Percentiles rank a stretch among this genome's conserved stretches.
Conservation (phyloP, 495 filamentous ascomycete genomes). For the Aspergillus saccharolyticus region DNA sequence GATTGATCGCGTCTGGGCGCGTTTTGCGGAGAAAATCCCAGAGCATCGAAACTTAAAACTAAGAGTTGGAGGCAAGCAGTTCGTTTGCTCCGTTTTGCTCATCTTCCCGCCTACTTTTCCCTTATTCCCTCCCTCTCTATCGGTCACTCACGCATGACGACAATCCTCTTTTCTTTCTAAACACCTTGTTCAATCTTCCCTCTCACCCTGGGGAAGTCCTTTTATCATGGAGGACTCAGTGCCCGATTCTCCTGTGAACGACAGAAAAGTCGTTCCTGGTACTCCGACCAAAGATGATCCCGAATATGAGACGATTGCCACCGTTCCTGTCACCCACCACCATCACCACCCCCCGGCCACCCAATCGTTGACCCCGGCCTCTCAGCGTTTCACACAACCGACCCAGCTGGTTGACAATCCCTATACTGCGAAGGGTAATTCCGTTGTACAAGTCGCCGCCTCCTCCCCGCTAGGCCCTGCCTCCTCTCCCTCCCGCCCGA, state of each 20-base stretch:
- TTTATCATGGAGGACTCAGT: constrained; percentile 38
- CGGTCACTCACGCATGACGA: background rate
- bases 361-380: constrained; percentile 29
- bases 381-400: constrained; percentile 58
- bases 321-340: constrained; percentile 44
- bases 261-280: constrained; percentile 39
- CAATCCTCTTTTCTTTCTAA: background rate
- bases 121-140: background rate
- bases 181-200: background rate
- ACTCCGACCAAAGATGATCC: constrained; percentile 30
- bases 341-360: constrained; percentile 20
- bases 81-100: background rate
- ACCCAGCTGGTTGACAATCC: constrained; percentile 60
- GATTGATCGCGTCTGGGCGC: constrained; percentile 18
- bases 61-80: background rate
- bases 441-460: constrained; percentile 73
- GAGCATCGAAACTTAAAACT: constrained; percentile 4
- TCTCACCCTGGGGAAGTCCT: background rate
- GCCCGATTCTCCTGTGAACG: constrained; percentile 45
- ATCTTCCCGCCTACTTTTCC: background rate
- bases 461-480: constrained; percentile 65
- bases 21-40: constrained; percentile 18
- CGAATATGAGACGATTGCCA: constrained; percentile 55
- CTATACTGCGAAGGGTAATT: constrained; percentile 26
- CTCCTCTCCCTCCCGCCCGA: constrained; percentile 42